Conservation (phyloP, 2,329 filamentous ascomycete species). For the Aspergillus sp. region DNA sequence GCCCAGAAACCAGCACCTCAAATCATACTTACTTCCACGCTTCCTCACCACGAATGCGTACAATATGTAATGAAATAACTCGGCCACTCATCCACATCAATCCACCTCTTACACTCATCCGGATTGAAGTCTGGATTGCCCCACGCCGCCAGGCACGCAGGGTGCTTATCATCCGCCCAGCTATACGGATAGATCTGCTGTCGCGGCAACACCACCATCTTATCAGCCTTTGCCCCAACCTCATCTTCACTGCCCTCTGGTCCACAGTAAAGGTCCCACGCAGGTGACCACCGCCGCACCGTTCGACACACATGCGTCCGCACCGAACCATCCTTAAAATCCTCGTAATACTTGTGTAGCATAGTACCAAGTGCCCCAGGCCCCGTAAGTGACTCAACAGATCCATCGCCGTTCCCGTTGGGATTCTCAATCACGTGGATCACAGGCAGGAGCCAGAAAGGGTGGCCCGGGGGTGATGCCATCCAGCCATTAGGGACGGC, state of each 20-base stretch:
- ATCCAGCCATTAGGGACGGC: conserved; percentile 27
- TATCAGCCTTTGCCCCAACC: not conserved
- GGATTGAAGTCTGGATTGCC: conserved; percentile 22
- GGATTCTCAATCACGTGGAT: conserved; percentile 22
- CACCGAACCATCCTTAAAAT: conserved; percentile 4
- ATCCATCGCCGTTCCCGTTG: conserved; percentile 21
- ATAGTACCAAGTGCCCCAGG: conserved; percentile 18
- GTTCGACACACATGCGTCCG: conserved; percentile 13
- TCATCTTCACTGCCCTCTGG: not conserved
- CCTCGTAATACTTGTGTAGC: conserved; percentile 19
- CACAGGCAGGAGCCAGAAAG: conserved; percentile 24
- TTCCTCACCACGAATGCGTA: conserved; percentile 24
- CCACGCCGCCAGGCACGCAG: conserved; percentile 19
- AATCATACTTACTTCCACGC: not conserved
- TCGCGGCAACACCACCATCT: conserved; percentile 19
- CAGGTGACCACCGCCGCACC: conserved; percentile 12
- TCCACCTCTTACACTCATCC: conserved; percentile 20
- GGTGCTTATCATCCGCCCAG: conserved; percentile 21
- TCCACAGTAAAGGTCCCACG: conserved; percentile 20
- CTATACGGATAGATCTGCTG: conserved; percentile 26
- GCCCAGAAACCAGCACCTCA: not conserved
- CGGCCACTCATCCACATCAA: conserved; percentile 26
- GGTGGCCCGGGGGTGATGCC: conserved; percentile 25
- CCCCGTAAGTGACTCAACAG: conserved; percentile 22
- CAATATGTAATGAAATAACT: conserved; percentile 29